Evolutionary conservation across 164 flowering plant genomes (phyloP).

Genomic region (Stephania yunnanensis): DNA sequence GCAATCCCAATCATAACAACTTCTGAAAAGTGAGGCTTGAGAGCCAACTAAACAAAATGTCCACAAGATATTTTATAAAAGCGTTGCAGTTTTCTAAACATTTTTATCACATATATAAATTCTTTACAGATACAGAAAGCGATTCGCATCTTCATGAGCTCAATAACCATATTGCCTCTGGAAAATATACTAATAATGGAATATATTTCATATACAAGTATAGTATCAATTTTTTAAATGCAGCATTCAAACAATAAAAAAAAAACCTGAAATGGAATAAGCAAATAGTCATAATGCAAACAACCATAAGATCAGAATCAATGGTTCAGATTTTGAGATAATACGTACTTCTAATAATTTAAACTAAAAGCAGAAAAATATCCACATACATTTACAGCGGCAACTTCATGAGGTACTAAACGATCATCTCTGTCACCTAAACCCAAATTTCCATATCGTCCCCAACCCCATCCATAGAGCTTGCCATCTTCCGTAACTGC

Average conservation of each 20-base stretch:
- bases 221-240: neutral
- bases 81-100: neutral
- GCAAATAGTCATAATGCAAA: neutral
- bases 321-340: neutral
- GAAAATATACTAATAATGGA: neutral
- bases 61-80: neutral
- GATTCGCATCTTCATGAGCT: neutral
- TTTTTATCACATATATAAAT: neutral
- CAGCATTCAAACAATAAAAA: neutral
- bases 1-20: neutral
- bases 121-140: neutral
- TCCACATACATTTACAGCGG: constrained; percentile 51
- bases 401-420: constrained; percentile 68
- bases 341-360: neutral
- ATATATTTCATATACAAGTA: neutral
- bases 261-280: neutral
- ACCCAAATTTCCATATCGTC: constrained; percentile 95
- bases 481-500: constrained; percentile 93
- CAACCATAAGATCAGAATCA: neutral
- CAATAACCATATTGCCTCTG: neutral
- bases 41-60: neutral
- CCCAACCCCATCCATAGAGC: constrained; percentile 99
- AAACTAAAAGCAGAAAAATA: neutral
- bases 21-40: neutral
- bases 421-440: constrained; percentile 95